Evolutionary conservation across 2,329 filamentous ascomycete species (phyloP), one percentile per base, ranked within the genome.

Genomic region (Fusarium sp.): DNA sequence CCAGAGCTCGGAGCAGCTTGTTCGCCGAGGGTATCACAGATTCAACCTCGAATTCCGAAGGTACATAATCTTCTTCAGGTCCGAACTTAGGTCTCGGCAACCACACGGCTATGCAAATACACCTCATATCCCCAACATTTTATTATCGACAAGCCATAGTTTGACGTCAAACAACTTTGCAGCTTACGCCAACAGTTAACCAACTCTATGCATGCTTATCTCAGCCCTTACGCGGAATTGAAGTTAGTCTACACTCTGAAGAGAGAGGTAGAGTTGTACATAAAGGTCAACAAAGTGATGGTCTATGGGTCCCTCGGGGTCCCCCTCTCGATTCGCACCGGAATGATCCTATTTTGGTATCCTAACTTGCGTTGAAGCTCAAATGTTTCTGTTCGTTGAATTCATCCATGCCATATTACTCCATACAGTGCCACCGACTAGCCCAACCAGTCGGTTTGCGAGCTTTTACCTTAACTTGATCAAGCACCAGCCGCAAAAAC

Each of bases 121-220:
- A 63, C 45, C 63, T 71, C 64, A 38, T 66, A 60, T 70, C 73
- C 74, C 70, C 72, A 76, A 75, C 74, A 75, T 63, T 68, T 75
- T 63, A 33, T 58, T 49, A 60, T 45, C 29, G 33, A 44, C 41
- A 64, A 48, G 57, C 62, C 41, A 66, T 54, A 27, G 60, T 69
- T 72, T 69, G 56, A 75, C 57, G 68, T 76, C 70, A 67, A 70
- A 35, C 29, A 46, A 33, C 55, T 72, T n/a, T 42, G 48, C 51
- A 56, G 58, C 60, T 66, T 66, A 66, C 72, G 59, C 70, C 74
- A 61, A 42, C 54, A 69, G 45, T 35, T 35, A 23, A 37, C 31
- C 15, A 61, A 51, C 42, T 52, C 38, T 45, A 63, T 41, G 45
- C 60, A 51, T 71, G 58, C 63, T 44, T 73, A 60, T 58, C 69